phyloP scores from a whole-genome alignment of 2,329 filamentous ascomycete genomes.

The Aspergillus chevalieri region DNA sequence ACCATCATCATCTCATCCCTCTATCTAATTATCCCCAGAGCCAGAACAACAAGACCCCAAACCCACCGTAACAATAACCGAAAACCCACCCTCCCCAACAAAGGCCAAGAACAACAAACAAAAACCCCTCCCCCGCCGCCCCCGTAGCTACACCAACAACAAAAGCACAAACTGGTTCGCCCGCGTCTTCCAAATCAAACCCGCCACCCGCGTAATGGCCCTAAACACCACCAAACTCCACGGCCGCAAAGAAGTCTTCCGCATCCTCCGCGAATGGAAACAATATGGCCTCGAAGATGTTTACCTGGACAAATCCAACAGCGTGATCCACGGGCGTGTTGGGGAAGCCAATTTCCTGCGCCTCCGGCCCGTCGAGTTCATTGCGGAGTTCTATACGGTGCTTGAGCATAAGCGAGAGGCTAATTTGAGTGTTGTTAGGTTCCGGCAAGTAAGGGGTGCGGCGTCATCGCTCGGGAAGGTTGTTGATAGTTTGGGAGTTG shows the following conservation, averaged over 20 bases:
- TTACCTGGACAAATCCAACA: slow-evolving; percentile 69
- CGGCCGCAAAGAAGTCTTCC: slow-evolving; percentile 69
- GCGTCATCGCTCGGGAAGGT: slow-evolving; percentile 83
- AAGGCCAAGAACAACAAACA: slow-evolving; percentile 9
- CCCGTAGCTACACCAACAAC: slow-evolving; percentile 11
- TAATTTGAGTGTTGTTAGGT: slow-evolving; percentile 71
- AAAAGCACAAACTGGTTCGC: slow-evolving; percentile 77
- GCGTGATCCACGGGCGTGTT: slow-evolving; percentile 73
- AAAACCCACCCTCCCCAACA: slow-evolving; percentile 1
- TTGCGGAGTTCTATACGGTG: slow-evolving; percentile 79
- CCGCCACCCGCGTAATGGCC: slow-evolving; percentile 68
- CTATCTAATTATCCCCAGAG: slow-evolving; percentile 2
- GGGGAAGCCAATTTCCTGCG: slow-evolving; percentile 69
- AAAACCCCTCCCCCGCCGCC: slow-evolving; percentile 9
- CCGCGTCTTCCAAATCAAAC: slow-evolving; percentile 83
- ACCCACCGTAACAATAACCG: background rate
- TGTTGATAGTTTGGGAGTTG: slow-evolving; percentile 65
- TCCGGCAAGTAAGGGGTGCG: slow-evolving; percentile 87
- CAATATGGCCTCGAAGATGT: slow-evolving; percentile 76
- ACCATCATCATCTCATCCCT: background rate
- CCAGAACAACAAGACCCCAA: slow-evolving; percentile 2
- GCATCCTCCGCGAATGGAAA: slow-evolving; percentile 72
- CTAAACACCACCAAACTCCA: slow-evolving; percentile 66
- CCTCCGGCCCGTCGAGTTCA: slow-evolving; percentile 82
- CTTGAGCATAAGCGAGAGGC: slow-evolving; percentile 75